phyloP scores from a whole-genome alignment of 2,329 filamentous ascomycete genomes.

The Fusarium sp. region DNA sequence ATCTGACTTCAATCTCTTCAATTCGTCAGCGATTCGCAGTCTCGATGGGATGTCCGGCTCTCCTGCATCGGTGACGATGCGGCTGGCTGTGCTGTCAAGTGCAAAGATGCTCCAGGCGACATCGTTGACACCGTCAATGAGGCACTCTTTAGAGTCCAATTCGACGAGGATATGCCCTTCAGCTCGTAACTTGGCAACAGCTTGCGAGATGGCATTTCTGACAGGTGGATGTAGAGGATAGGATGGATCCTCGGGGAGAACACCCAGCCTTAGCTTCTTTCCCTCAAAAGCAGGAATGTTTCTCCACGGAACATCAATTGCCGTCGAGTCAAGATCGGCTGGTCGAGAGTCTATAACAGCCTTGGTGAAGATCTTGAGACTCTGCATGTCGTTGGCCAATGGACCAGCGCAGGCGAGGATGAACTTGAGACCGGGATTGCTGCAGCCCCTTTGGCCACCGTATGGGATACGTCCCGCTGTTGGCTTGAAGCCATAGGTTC shows the following conservation, averaged over 20 bases:
- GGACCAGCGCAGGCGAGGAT: slow-evolving; percentile 14
- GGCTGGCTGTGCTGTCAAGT: not conserved
- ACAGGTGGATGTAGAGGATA: slow-evolving; percentile 23
- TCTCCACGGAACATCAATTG: slow-evolving; percentile 23
- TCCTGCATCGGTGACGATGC: not conserved
- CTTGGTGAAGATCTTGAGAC: slow-evolving; percentile 9
- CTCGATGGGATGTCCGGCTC: slow-evolving; percentile 18
- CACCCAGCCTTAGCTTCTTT: slow-evolving; percentile 9
- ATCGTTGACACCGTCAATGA: slow-evolving; percentile 11
- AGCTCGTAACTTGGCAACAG: not conserved
- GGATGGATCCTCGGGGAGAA: slow-evolving; percentile 8
- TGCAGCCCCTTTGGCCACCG: slow-evolving; percentile 4
- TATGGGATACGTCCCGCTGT: slow-evolving; percentile 17
- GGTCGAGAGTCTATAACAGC: slow-evolving; percentile 4
- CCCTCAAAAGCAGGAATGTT: not conserved
- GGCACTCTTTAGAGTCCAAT: slow-evolving; percentile 3
- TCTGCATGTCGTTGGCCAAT: slow-evolving; percentile 18
- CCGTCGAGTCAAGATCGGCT: not conserved
- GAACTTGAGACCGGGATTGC: slow-evolving; percentile 4
- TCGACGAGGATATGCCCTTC: slow-evolving; percentile 13
- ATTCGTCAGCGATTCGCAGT: not conserved
- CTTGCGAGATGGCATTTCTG: slow-evolving; percentile 3
- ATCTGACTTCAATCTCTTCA: not conserved
- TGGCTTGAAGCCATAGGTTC: slow-evolving; percentile 26
- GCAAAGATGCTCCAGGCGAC: slow-evolving; percentile 11